Base-by-base conservation (phyloP, 2,329 filamentous ascomycete genomes). In the Sarocladiaceae sp. region DNA sequence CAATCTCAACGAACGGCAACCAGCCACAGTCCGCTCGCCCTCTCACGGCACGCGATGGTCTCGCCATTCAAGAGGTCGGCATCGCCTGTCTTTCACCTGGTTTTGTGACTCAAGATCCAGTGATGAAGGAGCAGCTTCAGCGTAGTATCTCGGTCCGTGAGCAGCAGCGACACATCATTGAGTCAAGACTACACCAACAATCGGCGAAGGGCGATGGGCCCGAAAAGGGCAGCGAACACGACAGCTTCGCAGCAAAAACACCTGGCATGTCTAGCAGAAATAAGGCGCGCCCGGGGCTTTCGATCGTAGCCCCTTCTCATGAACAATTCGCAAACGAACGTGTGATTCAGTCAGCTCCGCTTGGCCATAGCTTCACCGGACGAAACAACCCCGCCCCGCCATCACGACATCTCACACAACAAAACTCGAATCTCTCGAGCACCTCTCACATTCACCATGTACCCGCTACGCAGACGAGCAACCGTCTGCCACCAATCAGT, bases 71-170 rank as follows among this genome's bases (percentile, higher is more conserved):
- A 56, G 88, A 96, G 64, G 86, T 97, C 20, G 93, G 93, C 47
- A 75, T 97, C 46, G 91, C 91, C 33, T 98, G 93, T 58, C 73
- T 98, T 45, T 97, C 93, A 2, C 93, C 93, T 0, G 93, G 93
- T 44, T 97, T 98, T 58, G 83, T 94, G 53, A 97, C 93, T 13
- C 87, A 97, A 56, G 89, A 98, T 64, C 91, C 93, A n/a, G 78
- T 85, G 16, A 94, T 96, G 88, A 84, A 93, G 59, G 88, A 95
- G 65, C 90, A 97, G 64, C 71, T 98, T 44, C 89, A 97, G 66
- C 82, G 91, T 54, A 97, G 93, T 65, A 80, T 96, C 65, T 89
- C 86, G 35, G 90, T 98, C 23, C 78, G 90, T 51, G 91, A 98
- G 54, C 88, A 95, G 61, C 93, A 98, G 65, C 78, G 91, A 53